Percentiles rank a stretch among this genome's conserved stretches.
These are phyloP conservation scores for Eimeria zaria DNA, from an alignment of 169 alveolate genomes.

Conservation along the genomic window DNA sequence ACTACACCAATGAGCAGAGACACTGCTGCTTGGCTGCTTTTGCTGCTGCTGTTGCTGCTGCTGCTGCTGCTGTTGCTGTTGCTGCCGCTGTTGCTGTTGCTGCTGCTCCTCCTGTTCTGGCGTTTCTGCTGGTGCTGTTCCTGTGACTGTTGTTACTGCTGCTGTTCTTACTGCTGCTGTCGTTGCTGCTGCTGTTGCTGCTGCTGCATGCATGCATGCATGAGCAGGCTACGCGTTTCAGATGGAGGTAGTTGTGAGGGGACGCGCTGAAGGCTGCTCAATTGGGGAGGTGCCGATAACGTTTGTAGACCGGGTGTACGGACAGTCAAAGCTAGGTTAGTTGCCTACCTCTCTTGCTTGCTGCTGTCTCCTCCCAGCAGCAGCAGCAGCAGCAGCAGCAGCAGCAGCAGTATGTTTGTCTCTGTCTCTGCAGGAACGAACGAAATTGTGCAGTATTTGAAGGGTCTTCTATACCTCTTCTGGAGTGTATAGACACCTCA, in stretches of 20 bases:
- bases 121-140: no score
- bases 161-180: not conserved
- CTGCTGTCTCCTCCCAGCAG: not conserved
- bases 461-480: conserved; percentile 94
- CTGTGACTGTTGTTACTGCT: no score
- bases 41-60: no score
- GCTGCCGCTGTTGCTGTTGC: not conserved
- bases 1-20: no score
- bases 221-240: conserved; percentile 98
- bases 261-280: conserved; percentile 92
- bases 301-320: conserved; percentile 98
- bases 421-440: conserved; percentile 86
- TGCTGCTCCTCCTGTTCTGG: not conserved
- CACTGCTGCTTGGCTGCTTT: no score
- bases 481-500: conserved; percentile 89
- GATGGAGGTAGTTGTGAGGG: conserved; percentile 98
- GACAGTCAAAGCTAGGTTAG: conserved; percentile 97
- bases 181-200: not conserved
- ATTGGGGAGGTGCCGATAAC: conserved; percentile 98
- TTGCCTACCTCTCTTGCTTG: not conserved
- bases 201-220: not conserved
- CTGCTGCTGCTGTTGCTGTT: not conserved
- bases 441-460: conserved; percentile 95
- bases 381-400: conserved; percentile 5
- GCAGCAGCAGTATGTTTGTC: conserved; percentile 3